Evolutionary conservation across 2,329 filamentous ascomycete species (phyloP).

Genomic region (Pseudonectria foliicola): DNA sequence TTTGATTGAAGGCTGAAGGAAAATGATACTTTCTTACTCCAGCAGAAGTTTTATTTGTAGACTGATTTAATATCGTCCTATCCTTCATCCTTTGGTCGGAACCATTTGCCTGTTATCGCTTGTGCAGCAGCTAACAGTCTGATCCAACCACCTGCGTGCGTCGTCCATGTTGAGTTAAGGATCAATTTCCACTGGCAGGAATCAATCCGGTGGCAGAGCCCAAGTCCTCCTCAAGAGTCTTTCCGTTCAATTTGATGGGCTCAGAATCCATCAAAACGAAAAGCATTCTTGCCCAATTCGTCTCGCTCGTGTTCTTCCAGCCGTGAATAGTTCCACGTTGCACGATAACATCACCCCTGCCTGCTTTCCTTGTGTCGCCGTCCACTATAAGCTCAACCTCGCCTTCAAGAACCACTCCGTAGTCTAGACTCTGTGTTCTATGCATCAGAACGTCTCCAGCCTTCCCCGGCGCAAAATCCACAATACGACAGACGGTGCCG

Average conservation of each 20-base stretch:
- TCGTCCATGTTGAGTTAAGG: too few species aligned
- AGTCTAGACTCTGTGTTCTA: slow-evolving; percentile 48
- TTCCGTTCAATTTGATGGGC: slow-evolving; percentile 6
- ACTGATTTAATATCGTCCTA: too few species aligned
- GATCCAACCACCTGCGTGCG: too few species aligned
- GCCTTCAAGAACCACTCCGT: slow-evolving; percentile 48
- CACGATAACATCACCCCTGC: slow-evolving; percentile 46
- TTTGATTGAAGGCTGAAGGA: too few species aligned
- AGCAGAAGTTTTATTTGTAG: too few species aligned
- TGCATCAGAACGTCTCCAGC: slow-evolving; percentile 23
- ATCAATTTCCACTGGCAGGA: too few species aligned
- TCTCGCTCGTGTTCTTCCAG: slow-evolving; percentile 40
- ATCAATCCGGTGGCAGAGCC: too few species aligned
- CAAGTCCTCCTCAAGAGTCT: slow-evolving; percentile 9
- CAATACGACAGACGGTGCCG: slow-evolving; percentile 39
- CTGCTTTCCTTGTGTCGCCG: slow-evolving; percentile 37
- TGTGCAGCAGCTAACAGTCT: too few species aligned
- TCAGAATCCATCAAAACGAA: slow-evolving; percentile 28
- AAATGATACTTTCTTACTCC: too few species aligned
- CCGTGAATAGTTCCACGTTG: slow-evolving; percentile 50
- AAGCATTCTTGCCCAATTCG: slow-evolving; percentile 38
- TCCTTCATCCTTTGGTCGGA: too few species aligned
- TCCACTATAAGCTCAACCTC: slow-evolving; percentile 46
- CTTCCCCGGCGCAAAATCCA: slow-evolving; percentile 38
- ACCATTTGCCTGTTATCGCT: too few species aligned